These are phyloP conservation scores for Ustulina deusta DNA, from an alignment of 2,329 filamentous ascomycete genomes.

Conservation along the genomic window DNA sequence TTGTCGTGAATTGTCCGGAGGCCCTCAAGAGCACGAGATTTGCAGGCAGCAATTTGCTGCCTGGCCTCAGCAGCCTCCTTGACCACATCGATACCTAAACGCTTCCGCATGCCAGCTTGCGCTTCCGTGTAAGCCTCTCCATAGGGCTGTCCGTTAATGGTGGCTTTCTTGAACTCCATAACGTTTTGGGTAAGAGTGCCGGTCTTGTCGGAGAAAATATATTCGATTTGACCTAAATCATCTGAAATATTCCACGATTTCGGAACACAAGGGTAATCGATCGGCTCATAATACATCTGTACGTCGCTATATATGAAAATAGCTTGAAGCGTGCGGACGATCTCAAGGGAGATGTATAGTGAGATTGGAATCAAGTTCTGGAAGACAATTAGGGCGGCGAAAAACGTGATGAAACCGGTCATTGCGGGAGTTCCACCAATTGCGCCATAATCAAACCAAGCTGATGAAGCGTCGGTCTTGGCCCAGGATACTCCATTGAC, in stretches of 20 bases:
- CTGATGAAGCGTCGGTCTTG: slow-evolving; percentile 77
- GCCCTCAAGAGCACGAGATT: slow-evolving; percentile 75
- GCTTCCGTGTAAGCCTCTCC: slow-evolving; percentile 98
- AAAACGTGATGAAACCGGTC: slow-evolving; percentile 96
- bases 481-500: slow-evolving; percentile 87
- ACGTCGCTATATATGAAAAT: slow-evolving; percentile 98
- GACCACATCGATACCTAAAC: slow-evolving; percentile 87
- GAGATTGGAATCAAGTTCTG: slow-evolving; percentile 99
- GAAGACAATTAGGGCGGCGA: slow-evolving; percentile 92
- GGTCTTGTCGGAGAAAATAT: slow-evolving; percentile 97
- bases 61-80: slow-evolving; percentile 78
- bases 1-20: slow-evolving; percentile 87
- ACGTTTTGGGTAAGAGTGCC: slow-evolving; percentile 91
- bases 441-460: slow-evolving; percentile 87
- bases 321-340: slow-evolving; percentile 91
- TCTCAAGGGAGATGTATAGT: slow-evolving; percentile 96
- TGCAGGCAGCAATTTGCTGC: slow-evolving; percentile 83
- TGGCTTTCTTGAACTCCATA: slow-evolving; percentile 99
- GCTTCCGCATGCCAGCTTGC: slow-evolving; percentile 94
- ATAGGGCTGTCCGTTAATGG: slow-evolving; percentile 94
- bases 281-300: slow-evolving; percentile 95
- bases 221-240: slow-evolving; percentile 97
- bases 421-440: slow-evolving; percentile 80
- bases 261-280: slow-evolving; percentile 94
- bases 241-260: slow-evolving; percentile 99